Conservation (phyloP, 306 rosid species). For the Vigna unguiculata region DNA sequence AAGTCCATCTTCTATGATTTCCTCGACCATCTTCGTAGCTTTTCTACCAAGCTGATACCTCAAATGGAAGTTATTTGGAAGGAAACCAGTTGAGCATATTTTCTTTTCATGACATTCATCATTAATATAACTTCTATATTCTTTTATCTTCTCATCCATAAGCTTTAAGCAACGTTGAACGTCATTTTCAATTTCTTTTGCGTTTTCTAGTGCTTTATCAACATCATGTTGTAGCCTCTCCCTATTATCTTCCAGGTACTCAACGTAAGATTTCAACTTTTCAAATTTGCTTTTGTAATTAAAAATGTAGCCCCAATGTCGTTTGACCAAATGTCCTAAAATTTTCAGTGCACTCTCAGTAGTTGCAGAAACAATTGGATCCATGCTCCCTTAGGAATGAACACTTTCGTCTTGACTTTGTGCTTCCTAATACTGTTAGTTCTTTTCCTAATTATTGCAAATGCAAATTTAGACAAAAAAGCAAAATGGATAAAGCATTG, state of each 20-base stretch:
- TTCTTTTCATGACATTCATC: neutral
- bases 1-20: neutral
- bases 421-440: too few relatives aligned
- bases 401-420: too few relatives aligned
- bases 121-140: neutral
- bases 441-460: too few relatives aligned
- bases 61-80: neutral
- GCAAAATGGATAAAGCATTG: too few relatives aligned
- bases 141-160: neutral
- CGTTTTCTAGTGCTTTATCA: neutral
- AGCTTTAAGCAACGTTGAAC: neutral
- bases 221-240: neutral
- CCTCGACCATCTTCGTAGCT: neutral
- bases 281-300: neutral
- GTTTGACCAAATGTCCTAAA: neutral
- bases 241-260: too few relatives aligned
- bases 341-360: neutral
- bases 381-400: neutral
- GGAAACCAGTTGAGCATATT: conserved; percentile 10
- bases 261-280: neutral
- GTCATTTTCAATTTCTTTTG: neutral
- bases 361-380: neutral
- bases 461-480: too few relatives aligned
- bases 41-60: neutral
- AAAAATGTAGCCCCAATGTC: neutral